Percentiles rank a stretch among this genome's conserved stretches.
Evolutionary conservation across 179 eudicot genomes (phyloP).

Genomic region (Carnegiea gigantea): DNA sequence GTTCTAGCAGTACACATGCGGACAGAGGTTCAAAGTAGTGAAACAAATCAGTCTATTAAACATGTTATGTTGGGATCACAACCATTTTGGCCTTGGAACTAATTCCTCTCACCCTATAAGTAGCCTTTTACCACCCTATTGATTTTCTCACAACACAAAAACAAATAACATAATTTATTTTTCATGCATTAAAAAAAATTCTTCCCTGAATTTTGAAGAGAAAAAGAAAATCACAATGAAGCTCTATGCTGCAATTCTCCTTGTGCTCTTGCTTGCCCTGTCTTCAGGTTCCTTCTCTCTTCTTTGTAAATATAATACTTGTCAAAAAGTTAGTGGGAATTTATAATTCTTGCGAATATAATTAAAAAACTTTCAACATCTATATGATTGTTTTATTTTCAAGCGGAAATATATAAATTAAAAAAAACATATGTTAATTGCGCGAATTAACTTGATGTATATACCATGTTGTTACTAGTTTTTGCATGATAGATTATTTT

Average conservation of each 20-base stretch:
- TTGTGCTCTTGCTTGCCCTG: slow-evolving; percentile 7
- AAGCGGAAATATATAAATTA: no score
- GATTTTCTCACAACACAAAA: neutral
- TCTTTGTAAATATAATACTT: no score
- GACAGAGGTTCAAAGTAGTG: neutral
- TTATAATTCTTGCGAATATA: no score
- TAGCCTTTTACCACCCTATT: neutral
- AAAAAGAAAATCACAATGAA: neutral
- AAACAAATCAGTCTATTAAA: neutral
- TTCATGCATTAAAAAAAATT: no score
- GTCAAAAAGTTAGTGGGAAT: no score
- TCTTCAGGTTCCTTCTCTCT: slow-evolving; percentile 3
- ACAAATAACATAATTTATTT: neutral
- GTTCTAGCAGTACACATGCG: neutral
- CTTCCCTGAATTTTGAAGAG: neutral
- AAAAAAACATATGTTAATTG: no score
- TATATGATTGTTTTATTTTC: no score
- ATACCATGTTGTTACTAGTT: no score
- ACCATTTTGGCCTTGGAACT: neutral
- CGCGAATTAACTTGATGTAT: no score
- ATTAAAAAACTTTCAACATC: no score
- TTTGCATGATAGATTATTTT: no score
- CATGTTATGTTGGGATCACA: neutral
- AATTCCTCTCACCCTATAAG: neutral
- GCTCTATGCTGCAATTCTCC: neutral